Evolutionary conservation across 148 eudicot species (phyloP), one percentile per base, ranked within the genome.

Genomic region (Vaccinium darrowii): DNA sequence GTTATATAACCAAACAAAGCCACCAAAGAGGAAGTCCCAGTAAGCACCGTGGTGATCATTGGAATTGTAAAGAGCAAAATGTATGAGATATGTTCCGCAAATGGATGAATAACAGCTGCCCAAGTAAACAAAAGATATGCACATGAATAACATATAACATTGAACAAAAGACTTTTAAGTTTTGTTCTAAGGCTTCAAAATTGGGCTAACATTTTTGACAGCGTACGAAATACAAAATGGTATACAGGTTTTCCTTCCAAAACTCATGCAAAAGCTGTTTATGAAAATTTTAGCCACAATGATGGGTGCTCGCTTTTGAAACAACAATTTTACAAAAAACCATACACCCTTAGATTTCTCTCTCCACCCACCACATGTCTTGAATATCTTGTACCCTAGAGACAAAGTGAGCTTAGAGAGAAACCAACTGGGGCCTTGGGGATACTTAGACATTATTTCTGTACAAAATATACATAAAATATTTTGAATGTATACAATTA

Each of bases 1-100:
- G 86, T 90, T 7, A 90, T 27, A 49, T 94, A 94, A 23, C 88
- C 87, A 72, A 73, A 15, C 2, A 87, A 0, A 0, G 89, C 14
- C 36, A n/a, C 51, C 15, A 92, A 49, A 0, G 94, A 91, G 14
- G 54, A 78, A 0, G 87, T 80, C 27, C 89, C 88, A 3, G 82
- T 80, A 8, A 90, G 4, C 2, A 80, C 15, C 0, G 85, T 78
- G 2, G 90, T n/a, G 27, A 27, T 27, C 27, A 0, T 27, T 27
- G 27, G 27, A 27, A 27, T 27, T 27, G 0, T 0, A 27, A 27
- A 27, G 27, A 27, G 27, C 27, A 27, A 27, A 27, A 27, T 0
- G 27, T 27, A 27, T 27, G 27, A 27, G 27, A 0, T 27, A 0
- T 27, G 27, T 0, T 27, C 27, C 0, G 27, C 27, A 27, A 27